Evolutionary conservation across 23 red algal genomes (phyloP).

Genomic region (Pyropia haitanensis): DNA sequence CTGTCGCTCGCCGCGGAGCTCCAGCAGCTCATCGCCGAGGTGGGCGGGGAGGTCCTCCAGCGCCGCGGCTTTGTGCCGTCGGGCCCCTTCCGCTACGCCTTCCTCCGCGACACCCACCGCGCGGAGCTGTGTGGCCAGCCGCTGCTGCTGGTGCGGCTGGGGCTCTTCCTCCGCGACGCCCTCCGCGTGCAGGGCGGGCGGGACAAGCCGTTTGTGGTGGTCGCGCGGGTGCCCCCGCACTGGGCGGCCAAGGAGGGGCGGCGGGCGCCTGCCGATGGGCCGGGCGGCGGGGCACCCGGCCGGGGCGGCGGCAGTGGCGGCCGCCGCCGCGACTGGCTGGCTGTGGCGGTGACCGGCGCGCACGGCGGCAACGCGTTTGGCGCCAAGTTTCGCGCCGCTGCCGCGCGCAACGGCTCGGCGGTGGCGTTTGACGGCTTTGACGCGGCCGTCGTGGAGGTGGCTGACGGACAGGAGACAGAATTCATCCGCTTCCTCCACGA

Average conservation of each 20-base stretch:
- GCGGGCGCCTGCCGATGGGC: too few species aligned
- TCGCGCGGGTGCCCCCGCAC: slow-evolving; percentile 25
- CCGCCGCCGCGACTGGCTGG: slow-evolving; percentile 38
- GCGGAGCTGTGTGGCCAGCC: slow-evolving; percentile 40
- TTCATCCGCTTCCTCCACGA: slow-evolving; percentile 75
- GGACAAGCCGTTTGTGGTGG: slow-evolving; percentile 64
- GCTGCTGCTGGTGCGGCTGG: slow-evolving; percentile 44
- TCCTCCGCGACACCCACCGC: slow-evolving; percentile 54
- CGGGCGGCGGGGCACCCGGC: too few species aligned
- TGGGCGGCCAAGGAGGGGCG: background rate
- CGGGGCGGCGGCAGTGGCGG: too few species aligned
- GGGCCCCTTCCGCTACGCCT: slow-evolving; percentile 74
- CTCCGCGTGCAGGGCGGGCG: slow-evolving; percentile 45
- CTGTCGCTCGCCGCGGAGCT: slow-evolving; percentile 43
- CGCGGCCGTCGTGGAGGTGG: slow-evolving; percentile 45
- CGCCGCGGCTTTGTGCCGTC: slow-evolving; percentile 60
- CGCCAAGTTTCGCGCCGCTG: slow-evolving; percentile 42
- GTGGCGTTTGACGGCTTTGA: slow-evolving; percentile 57
- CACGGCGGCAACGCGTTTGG: slow-evolving; percentile 57
- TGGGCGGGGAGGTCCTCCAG: slow-evolving; percentile 66
- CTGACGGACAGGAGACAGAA: slow-evolving; percentile 74
- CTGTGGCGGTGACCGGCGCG: slow-evolving; percentile 29
- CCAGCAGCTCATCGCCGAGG: slow-evolving; percentile 49
- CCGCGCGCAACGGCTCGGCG: slow-evolving; percentile 40
- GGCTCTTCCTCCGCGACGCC: slow-evolving; percentile 39